Evolutionary conservation across 2,329 filamentous ascomycete genomes (phyloP).

Genomic region (Epichloe sylvatica): DNA sequence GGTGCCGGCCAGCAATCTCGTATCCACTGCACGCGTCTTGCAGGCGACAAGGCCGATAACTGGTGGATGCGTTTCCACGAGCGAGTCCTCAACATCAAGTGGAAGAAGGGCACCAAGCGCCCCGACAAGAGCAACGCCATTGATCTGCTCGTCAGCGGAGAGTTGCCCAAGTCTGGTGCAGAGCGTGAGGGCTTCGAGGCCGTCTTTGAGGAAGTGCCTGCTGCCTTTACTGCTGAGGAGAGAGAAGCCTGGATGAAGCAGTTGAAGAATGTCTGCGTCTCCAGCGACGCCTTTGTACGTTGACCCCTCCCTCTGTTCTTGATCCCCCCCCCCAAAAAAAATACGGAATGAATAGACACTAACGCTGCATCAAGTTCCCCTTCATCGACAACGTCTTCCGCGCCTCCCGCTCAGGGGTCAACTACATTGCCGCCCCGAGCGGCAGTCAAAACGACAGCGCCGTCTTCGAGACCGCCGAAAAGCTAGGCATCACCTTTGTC

Average conservation of each 20-base stretch:
- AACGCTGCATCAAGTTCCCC: constrained; percentile 49
- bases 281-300: constrained; percentile 88
- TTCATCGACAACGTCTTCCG: constrained; percentile 98
- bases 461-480: constrained; percentile 81
- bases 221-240: constrained; percentile 71
- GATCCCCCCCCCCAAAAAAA: too few relatives aligned
- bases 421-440: constrained; percentile 87
- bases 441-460: constrained; percentile 76
- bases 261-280: constrained; percentile 69
- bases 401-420: constrained; percentile 73
- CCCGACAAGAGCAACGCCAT: constrained; percentile 98
- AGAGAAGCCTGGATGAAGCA: constrained; percentile 73
- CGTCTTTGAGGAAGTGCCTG: constrained; percentile 79
- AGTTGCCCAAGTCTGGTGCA: constrained; percentile 68
- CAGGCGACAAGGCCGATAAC: constrained; percentile 96
- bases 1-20: constrained; percentile 94
- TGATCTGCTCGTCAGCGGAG: constrained; percentile 81
- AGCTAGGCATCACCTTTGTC: constrained; percentile 83
- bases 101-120: constrained; percentile 95
- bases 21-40: constrained; percentile 95
- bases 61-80: constrained; percentile 99
- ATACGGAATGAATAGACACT: neutral
- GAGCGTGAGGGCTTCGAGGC: constrained; percentile 80
- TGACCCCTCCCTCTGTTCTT: neutral
- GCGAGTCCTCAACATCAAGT: constrained; percentile 74